Conservation (phyloP, 306 rosid species). For the Sesbania bispinosa region DNA sequence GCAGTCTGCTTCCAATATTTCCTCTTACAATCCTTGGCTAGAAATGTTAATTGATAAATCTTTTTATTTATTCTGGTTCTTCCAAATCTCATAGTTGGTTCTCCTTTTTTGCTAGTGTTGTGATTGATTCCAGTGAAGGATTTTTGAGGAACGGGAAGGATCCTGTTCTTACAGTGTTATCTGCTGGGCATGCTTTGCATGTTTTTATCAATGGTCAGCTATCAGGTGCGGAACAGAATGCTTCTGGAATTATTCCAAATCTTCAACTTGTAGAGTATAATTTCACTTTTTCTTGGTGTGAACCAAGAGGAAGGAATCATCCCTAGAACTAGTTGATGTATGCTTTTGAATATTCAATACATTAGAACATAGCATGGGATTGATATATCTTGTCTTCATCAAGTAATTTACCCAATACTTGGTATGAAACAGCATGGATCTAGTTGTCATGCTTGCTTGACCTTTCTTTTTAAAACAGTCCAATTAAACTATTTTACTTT, state of each 20-base stretch:
- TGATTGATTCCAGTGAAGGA: slow-evolving; percentile 65
- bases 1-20: background rate
- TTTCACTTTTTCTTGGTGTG: background rate
- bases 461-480: background rate
- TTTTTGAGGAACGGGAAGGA: slow-evolving; percentile 57
- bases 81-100: slow-evolving; percentile 2
- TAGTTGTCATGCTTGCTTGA: slow-evolving; percentile 3
- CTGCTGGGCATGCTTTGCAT: slow-evolving; percentile 98
- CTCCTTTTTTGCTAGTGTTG: slow-evolving; percentile 49
- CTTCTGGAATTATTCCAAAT: slow-evolving; percentile 1
- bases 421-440: background rate
- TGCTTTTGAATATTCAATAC: background rate
- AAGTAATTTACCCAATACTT: background rate
- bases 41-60: background rate
- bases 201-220: slow-evolving; percentile 82
- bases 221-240: slow-evolving; percentile 51
- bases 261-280: background rate
- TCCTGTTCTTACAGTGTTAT: slow-evolving; percentile 71
- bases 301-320: background rate
- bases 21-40: background rate
- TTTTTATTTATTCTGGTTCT: slow-evolving; percentile 5
- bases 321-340: background rate
- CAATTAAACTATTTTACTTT: background rate
- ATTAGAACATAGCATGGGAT: slow-evolving; percentile 7
- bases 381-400: background rate